phyloP scores from a whole-genome alignment of 108 stramenopile species.

The Fistulifera pelliculosa region DNA sequence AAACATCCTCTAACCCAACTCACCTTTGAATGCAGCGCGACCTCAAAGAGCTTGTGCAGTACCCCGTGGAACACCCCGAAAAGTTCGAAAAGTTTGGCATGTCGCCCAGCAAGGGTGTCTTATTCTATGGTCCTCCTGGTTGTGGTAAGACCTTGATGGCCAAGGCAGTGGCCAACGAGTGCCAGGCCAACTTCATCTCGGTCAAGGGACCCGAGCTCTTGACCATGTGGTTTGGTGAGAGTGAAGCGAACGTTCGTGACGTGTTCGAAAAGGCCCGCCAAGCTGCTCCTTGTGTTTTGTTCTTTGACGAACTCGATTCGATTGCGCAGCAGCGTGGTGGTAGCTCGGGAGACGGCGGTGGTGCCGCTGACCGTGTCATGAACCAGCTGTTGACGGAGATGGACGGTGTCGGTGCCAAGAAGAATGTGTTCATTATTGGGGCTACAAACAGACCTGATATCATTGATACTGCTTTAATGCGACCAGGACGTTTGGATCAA shows the following conservation, averaged over 20 bases:
- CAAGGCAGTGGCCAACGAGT: slow-evolving; percentile 99
- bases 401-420: slow-evolving; percentile 99
- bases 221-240: slow-evolving; percentile 99
- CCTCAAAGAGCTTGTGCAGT: slow-evolving; percentile 99
- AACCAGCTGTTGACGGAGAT: slow-evolving; percentile 99
- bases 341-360: slow-evolving; percentile 92
- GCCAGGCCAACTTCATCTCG: slow-evolving; percentile 97
- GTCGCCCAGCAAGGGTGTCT: slow-evolving; percentile 95
- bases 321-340: slow-evolving; percentile 98
- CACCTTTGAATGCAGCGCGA: slow-evolving; percentile 76
- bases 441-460: slow-evolving; percentile 99
- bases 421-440: slow-evolving; percentile 99
- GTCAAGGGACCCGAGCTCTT: slow-evolving; percentile 99
- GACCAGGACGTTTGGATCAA: slow-evolving; percentile 99
- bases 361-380: slow-evolving; percentile 99
- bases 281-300: slow-evolving; percentile 98
- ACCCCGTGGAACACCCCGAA: slow-evolving; percentile 99
- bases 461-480: slow-evolving; percentile 99
- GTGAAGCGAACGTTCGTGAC: slow-evolving; percentile 99
- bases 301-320: slow-evolving; percentile 99
- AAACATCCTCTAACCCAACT: no score
- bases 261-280: slow-evolving; percentile 99
- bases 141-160: slow-evolving; percentile 99
- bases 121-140: slow-evolving; percentile 99
- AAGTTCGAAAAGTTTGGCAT: slow-evolving; percentile 99